phyloP scores from a whole-genome alignment of 495 filamentous ascomycete species.

The Xylaria flabelliformis region DNA sequence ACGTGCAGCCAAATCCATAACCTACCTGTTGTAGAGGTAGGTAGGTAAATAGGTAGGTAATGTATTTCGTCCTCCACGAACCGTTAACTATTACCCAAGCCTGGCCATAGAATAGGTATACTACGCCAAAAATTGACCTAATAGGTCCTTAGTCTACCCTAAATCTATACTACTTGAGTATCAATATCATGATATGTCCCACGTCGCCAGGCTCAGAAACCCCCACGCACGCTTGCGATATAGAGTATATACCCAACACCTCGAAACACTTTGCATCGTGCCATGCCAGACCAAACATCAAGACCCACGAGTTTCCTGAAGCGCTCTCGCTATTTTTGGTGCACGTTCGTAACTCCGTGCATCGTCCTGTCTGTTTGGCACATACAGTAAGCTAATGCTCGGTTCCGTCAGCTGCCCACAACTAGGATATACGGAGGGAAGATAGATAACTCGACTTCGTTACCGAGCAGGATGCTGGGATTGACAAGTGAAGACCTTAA shows the following conservation, averaged over 20 bases:
- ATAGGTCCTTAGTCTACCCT: neutral
- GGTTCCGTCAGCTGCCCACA: neutral
- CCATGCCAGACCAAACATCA: neutral
- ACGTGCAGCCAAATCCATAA: neutral
- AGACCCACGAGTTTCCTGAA: neutral
- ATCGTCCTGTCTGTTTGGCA: neutral
- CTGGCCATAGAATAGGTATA: neutral
- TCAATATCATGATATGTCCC: neutral
- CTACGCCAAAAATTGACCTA: neutral
- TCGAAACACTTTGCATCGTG: neutral
- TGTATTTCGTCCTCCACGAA: neutral
- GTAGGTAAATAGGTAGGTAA: neutral
- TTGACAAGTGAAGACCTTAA: neutral
- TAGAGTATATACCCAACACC: neutral
- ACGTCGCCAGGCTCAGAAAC: neutral
- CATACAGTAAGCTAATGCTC: neutral
- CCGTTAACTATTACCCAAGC: neutral
- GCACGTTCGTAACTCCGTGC: neutral
- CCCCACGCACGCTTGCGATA: neutral
- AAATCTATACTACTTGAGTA: neutral
- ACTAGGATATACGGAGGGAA: neutral
- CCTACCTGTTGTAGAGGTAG: too few relatives aligned
- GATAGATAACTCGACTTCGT: neutral
- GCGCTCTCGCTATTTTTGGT: slow-evolving; percentile 18
- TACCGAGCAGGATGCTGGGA: neutral